Base-by-base conservation (phyloP, 2,329 filamentous ascomycete species). In the Epichloe gansuensis region DNA sequence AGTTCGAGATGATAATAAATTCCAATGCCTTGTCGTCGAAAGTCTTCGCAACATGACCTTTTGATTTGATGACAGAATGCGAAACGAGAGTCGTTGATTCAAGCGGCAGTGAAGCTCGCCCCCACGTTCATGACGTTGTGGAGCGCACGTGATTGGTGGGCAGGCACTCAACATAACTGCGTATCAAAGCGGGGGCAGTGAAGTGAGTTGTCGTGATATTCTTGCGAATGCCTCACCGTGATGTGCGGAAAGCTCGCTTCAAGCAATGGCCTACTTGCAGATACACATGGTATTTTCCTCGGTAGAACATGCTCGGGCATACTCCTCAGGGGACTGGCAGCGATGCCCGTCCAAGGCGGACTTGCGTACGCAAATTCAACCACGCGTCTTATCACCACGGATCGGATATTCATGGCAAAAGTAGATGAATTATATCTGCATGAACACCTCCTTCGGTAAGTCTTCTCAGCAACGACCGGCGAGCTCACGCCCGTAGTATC, bases 11-110 rank as follows among this genome's bases (percentile, higher is more conserved):
- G 4, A 25, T 8, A 8, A 42, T 7, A 15, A 15, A 34, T 31
- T 39, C 37, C 38, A 25, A 21, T 17, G 37, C 37, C 42, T 51
- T n/a, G 17, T 11, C 6, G 50, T 25, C 11, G 8, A 23, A 2
- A 47, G 23, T 43, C 50, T 46, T 42, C 25, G 28, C 25, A 52
- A 35, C 50, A 52, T 52, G 50, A 47, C 50, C 12, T 35, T 28
- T 46, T 9, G 11, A n/a, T 21, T 38, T 34, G 12, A 9, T 15
- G 25, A 23, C 25, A 13, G n/a, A 15, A 31, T 17, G 12, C 13
- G 25, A 21, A 39, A 15, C 35, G 35, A 5, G 46, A n/a, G 47
- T 25, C 35, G 46, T 28, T n/a, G 17, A 12, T 7, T 48, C 13
- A 21, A 21, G 12, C 12, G 43, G 25, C 12, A 37, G n/a, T 17